Percentiles rank a stretch among this genome's conserved stretches.
These are phyloP conservation scores for Raddia distichophylla DNA, from an alignment of 176 grass and related monocot species.

Conservation along the genomic window DNA sequence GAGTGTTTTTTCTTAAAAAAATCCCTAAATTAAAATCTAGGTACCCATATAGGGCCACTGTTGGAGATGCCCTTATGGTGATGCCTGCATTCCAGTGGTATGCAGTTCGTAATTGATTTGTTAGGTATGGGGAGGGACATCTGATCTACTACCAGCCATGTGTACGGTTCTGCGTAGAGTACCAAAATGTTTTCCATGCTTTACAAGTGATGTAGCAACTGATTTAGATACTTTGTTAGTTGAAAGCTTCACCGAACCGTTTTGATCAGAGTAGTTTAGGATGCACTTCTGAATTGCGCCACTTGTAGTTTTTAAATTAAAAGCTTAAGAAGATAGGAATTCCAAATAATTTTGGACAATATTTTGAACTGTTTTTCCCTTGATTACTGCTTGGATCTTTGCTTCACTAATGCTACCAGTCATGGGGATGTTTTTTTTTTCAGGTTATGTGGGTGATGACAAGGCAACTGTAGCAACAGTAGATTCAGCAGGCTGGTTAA, in stretches of 20 bases:
- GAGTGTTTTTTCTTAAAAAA: too few species aligned
- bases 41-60: too few species aligned
- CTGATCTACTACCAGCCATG: constrained; percentile 5
- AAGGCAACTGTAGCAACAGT: constrained; percentile 53
- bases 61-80: too few species aligned
- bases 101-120: neutral
- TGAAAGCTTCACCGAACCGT: neutral
- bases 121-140: neutral
- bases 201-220: constrained; percentile 22
- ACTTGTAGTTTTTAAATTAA: neutral
- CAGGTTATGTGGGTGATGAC: constrained; percentile 64
- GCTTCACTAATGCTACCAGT: neutral
- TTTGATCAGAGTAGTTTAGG: neutral
- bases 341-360: neutral
- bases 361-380: constrained; percentile 1
- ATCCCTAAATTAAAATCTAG: too few species aligned
- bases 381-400: constrained; percentile 1
- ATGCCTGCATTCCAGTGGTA: constrained; percentile 15
- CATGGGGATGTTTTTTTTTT: neutral
- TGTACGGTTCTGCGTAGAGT: constrained; percentile 12
- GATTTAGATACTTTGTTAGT: neutral
- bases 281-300: neutral
- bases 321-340: neutral
- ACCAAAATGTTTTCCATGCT: neutral
- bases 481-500: constrained; percentile 68